Evolutionary conservation across 768 basidiomycete species (phyloP).

Genomic region (Megacollybia marginata): DNA sequence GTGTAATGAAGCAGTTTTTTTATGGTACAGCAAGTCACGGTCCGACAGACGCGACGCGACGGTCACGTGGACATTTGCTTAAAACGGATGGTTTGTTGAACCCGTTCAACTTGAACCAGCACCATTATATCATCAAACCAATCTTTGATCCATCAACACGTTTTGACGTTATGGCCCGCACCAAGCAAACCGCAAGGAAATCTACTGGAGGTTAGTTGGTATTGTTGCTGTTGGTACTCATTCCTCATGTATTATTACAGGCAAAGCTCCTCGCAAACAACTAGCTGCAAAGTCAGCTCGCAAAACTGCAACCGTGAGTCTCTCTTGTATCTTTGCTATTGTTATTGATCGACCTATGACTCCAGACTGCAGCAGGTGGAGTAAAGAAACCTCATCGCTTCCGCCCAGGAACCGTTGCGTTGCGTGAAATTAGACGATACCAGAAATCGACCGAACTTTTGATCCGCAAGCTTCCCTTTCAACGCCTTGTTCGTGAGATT

Average conservation of each 20-base stretch:
- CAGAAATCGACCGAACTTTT: slow-evolving; percentile 60
- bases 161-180: slow-evolving; percentile 48
- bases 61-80: too few relatives aligned
- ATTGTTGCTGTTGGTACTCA: neutral
- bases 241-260: slow-evolving; percentile 14
- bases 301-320: slow-evolving; percentile 43
- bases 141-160: too few relatives aligned
- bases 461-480: slow-evolving; percentile 62
- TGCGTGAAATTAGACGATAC: slow-evolving; percentile 66
- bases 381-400: slow-evolving; percentile 82
- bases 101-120: too few relatives aligned
- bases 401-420: slow-evolving; percentile 72
- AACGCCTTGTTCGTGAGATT: slow-evolving; percentile 72
- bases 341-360: slow-evolving; percentile 6
- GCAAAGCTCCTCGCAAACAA: slow-evolving; percentile 56
- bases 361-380: slow-evolving; percentile 46
- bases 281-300: slow-evolving; percentile 54
- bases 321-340: neutral
- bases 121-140: too few relatives aligned
- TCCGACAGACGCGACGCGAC: too few relatives aligned
- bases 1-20: too few relatives aligned
- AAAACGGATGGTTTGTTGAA: too few relatives aligned
- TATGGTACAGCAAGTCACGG: too few relatives aligned
- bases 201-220: slow-evolving; percentile 55
- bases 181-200: slow-evolving; percentile 73